phyloP scores from a whole-genome alignment of 495 filamentous ascomycete species.

The Hamigera avellanea region DNA sequence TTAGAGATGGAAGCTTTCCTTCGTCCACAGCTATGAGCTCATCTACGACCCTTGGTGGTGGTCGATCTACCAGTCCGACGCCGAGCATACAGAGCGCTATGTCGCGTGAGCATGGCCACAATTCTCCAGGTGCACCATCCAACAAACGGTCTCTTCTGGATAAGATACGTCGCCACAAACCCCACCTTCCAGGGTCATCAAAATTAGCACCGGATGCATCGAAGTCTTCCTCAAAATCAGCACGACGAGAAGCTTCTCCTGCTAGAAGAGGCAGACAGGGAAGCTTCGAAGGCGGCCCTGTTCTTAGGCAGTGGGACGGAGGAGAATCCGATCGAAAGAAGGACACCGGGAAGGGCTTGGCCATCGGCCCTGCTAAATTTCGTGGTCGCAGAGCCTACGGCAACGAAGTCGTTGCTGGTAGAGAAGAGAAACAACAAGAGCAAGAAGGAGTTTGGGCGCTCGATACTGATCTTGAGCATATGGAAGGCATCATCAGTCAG shows the following conservation, averaged over 20 bases:
- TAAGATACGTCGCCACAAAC: constrained; percentile 48
- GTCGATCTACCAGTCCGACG: constrained; percentile 62
- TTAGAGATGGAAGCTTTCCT: constrained; percentile 30
- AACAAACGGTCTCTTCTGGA: constrained; percentile 56
- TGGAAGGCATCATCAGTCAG: constrained; percentile 71
- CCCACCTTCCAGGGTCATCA: constrained; percentile 40
- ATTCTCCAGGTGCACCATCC: constrained; percentile 45
- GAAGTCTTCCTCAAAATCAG: constrained; percentile 28
- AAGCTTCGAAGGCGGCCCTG: constrained; percentile 26
- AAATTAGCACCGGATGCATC: constrained; percentile 35
- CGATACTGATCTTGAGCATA: constrained; percentile 71
- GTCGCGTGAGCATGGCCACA: constrained; percentile 38
- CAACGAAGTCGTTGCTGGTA: constrained; percentile 29
- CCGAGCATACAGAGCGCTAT: constrained; percentile 51
- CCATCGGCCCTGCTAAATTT: constrained; percentile 21
- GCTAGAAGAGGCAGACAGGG: constrained; percentile 27
- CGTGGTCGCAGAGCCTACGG: constrained; percentile 43
- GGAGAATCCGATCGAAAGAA: constrained; percentile 35
- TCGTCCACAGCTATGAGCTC: constrained; percentile 36
- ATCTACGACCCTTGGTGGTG: constrained; percentile 30
- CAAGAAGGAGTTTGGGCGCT: constrained; percentile 49
- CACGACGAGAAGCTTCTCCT: constrained; percentile 40
- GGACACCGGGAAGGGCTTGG: constrained; percentile 26
- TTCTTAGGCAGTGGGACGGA: constrained; percentile 13
- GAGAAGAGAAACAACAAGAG: constrained; percentile 20